Conservation (phyloP, 1,284 basidiomycete genomes). For the Leccinum pallidistipes region DNA sequence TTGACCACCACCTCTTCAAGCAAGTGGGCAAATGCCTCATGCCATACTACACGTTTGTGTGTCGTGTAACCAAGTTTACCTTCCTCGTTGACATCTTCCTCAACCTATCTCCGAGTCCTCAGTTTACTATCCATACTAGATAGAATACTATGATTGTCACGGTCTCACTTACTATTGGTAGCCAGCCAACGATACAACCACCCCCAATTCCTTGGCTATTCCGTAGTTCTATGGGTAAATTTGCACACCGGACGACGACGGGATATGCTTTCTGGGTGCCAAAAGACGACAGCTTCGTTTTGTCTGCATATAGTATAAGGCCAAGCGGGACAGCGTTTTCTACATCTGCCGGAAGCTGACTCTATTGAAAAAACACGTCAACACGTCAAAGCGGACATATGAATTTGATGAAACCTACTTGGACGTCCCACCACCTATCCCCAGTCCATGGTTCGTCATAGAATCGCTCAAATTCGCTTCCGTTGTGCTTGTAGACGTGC, state of each 20-base stretch:
- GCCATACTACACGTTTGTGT: no score
- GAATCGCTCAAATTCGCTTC: conserved; percentile 22
- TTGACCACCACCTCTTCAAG: no score
- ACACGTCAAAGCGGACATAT: not conserved
- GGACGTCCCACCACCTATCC: conserved; percentile 29
- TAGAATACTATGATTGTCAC: no score
- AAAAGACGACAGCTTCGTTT: conserved; percentile 12
- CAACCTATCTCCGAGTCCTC: no score
- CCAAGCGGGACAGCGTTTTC: conserved; percentile 5
- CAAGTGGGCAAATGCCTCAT: no score
- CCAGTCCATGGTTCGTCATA: conserved; percentile 35
- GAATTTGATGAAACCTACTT: conserved; percentile 21
- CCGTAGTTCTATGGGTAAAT: conserved; percentile 38
- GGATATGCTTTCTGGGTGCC: conserved; percentile 43
- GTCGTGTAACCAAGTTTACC: no score
- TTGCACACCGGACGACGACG: conserved; percentile 39
- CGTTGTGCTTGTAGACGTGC: conserved; percentile 22
- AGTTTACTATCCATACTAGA: no score
- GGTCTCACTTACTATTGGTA: conserved; percentile 38
- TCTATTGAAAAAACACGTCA: not conserved
- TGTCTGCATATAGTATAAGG: conserved; percentile 22
- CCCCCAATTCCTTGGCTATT: conserved; percentile 43
- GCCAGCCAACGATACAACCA: conserved; percentile 42
- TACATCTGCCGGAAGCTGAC: not conserved
- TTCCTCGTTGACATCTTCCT: no score